A percentile compares a stretch with the other conserved stretches of the same genome.
These are phyloP conservation scores for Dactylellina haptotyla DNA, from an alignment of 2,329 filamentous ascomycete genomes.

Conservation along the genomic window DNA sequence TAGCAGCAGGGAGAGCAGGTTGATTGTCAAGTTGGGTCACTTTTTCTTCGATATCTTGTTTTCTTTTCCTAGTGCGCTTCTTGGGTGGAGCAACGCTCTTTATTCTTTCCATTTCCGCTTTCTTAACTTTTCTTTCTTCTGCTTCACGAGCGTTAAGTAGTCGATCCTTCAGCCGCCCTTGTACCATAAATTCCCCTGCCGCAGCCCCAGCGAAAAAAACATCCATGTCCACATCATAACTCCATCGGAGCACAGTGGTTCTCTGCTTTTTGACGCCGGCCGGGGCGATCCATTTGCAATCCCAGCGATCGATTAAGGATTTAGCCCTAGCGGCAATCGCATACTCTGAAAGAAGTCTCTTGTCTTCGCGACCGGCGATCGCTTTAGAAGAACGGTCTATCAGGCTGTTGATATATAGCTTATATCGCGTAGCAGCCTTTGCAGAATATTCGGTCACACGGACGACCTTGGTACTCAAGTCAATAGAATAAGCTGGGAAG, in stretches of 20 bases:
- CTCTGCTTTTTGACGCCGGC: constrained; percentile 19
- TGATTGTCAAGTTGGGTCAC: not conserved
- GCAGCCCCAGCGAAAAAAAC: constrained; percentile 18
- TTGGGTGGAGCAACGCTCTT: constrained; percentile 19
- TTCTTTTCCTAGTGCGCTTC: constrained; percentile 28
- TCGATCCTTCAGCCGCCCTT: constrained; percentile 21
- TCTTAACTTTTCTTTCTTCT: constrained; percentile 20
- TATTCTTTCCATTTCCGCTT: constrained; percentile 25
- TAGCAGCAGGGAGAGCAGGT: not conserved
- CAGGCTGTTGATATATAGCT: constrained; percentile 17
- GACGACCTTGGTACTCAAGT: constrained; percentile 10
- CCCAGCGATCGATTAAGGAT: constrained; percentile 15
- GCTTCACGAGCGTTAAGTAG: constrained; percentile 29
- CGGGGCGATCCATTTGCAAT: constrained; percentile 4
- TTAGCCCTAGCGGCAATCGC: constrained; percentile 23
- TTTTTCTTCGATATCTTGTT: constrained; percentile 4
- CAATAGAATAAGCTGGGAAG: constrained; percentile 10
- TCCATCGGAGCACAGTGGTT: constrained; percentile 12
- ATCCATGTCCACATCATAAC: constrained; percentile 37
- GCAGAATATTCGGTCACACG: constrained; percentile 31
- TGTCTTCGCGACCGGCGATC: constrained; percentile 19
- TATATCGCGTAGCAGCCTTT: constrained; percentile 27
- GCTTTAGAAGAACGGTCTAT: constrained; percentile 18
- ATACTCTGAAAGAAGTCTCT: constrained; percentile 24
- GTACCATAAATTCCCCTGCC: constrained; percentile 25